Percentiles rank a stretch among this genome's conserved stretches.
Conservation (phyloP, 805 yeast species). For the Candida krabiensis region DNA sequence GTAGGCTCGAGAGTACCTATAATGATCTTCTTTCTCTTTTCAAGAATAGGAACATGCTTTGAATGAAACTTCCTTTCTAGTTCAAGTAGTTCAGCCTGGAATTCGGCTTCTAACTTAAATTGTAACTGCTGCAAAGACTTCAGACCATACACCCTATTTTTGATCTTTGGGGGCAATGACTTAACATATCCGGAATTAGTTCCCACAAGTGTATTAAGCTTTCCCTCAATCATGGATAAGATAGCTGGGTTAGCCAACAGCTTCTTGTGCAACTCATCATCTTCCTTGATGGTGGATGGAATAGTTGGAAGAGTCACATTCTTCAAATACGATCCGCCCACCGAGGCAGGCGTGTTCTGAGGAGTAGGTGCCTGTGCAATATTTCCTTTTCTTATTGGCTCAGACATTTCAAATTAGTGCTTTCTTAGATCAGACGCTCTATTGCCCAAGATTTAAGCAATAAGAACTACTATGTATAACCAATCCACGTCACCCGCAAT, state of each 20-base stretch:
- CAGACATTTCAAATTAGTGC: constrained; percentile 67
- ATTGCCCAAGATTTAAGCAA: too few species aligned
- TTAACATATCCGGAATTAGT: constrained; percentile 84
- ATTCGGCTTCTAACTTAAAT: constrained; percentile 82
- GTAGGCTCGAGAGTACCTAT: constrained; percentile 77
- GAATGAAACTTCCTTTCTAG: constrained; percentile 78
- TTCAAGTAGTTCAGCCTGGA: constrained; percentile 83
- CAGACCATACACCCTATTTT: constrained; percentile 76
- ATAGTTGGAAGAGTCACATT: constrained; percentile 57
- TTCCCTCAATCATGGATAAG: constrained; percentile 85
- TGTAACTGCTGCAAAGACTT: constrained; percentile 80
- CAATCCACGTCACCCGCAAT: not conserved
- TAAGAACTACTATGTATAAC: too few species aligned
- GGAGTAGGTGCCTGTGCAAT: constrained; percentile 96
- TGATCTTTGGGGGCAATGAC: constrained; percentile 67
- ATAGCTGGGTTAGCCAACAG: constrained; percentile 74
- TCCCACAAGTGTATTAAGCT: constrained; percentile 81
- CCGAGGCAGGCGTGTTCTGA: constrained; percentile 95
- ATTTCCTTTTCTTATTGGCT: constrained; percentile 82
- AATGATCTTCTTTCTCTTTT: constrained; percentile 69
- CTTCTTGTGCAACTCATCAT: constrained; percentile 40
- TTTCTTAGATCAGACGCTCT: too few species aligned
- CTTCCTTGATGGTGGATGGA: constrained; percentile 74
- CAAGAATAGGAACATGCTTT: constrained; percentile 74
- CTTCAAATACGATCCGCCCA: constrained; percentile 69